Conservation (phyloP, 306 rosid species). For the Vicia faba region DNA sequence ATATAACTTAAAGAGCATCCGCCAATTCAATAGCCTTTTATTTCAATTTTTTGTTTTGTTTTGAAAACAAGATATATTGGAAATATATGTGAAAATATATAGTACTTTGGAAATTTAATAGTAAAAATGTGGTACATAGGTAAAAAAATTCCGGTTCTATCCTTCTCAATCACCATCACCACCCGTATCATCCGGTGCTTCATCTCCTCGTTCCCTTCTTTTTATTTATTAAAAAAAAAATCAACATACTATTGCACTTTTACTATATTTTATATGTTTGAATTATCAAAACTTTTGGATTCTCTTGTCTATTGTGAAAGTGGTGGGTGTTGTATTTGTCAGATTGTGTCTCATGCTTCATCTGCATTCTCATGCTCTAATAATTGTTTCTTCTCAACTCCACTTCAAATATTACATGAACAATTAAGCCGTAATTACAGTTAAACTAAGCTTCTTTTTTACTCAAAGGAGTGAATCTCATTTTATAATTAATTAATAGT, state of each 20-base stretch:
- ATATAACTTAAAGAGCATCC: no score
- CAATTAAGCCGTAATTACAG: constrained; percentile 1
- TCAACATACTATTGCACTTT: constrained; percentile 10
- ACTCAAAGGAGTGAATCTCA: not conserved
- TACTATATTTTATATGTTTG: not conserved
- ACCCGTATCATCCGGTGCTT: constrained; percentile 15
- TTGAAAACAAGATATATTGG: no score
- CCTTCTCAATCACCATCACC: constrained; percentile 38
- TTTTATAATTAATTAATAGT: not conserved
- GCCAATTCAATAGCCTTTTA: no score
- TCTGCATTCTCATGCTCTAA: constrained; percentile 31
- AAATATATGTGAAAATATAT: no score
- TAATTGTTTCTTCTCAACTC: constrained; percentile 9
- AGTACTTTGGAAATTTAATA: no score
- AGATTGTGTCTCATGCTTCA: constrained; percentile 28
- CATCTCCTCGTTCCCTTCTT: not conserved
- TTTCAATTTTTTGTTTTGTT: no score
- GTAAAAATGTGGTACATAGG: no score
- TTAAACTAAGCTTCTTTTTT: not conserved
- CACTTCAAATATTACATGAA: not conserved
- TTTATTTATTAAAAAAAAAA: not conserved
- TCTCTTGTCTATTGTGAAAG: constrained; percentile 12
- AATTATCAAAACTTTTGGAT: constrained; percentile 5
- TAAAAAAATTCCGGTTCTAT: no score
- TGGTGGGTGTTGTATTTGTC: constrained; percentile 24